Evolutionary conservation across 495 filamentous ascomycete species (phyloP).

Genomic region (Physcia stellaris): DNA sequence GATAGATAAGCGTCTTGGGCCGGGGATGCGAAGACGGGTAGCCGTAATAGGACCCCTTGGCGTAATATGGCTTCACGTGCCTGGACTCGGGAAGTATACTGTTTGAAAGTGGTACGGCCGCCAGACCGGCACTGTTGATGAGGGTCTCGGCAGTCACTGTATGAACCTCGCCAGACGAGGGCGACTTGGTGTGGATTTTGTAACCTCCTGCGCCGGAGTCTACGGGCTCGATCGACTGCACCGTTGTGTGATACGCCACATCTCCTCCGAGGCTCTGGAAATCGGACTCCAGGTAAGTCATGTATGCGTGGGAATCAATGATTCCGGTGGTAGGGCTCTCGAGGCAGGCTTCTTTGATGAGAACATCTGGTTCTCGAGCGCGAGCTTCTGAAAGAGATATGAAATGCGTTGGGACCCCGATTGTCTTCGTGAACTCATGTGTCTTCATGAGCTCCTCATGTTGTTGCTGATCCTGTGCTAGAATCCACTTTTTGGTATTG

Average conservation of each 20-base stretch:
- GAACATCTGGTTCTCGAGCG: constrained; percentile 58
- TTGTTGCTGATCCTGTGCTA: constrained; percentile 67
- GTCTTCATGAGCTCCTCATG: constrained; percentile 49
- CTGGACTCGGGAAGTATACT: constrained; percentile 53
- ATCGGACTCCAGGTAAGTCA: constrained; percentile 62
- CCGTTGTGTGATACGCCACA: constrained; percentile 47
- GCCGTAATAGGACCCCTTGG: constrained; percentile 92
- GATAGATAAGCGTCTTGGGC: constrained; percentile 72
- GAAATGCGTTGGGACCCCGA: constrained; percentile 64
- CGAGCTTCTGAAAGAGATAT: constrained; percentile 45
- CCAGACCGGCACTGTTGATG: constrained; percentile 76
- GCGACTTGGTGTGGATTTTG: constrained; percentile 34
- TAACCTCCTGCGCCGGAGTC: constrained; percentile 35
- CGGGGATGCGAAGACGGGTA: constrained; percentile 52
- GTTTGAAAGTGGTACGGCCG: constrained; percentile 65
- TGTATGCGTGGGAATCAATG: constrained; percentile 72
- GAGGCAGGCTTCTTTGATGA: constrained; percentile 54
- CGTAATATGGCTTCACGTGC: constrained; percentile 55
- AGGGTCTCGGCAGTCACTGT: constrained; percentile 59
- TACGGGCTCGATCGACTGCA: constrained; percentile 44
- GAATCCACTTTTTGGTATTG: constrained; percentile 85
- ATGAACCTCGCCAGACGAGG: constrained; percentile 30
- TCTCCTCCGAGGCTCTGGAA: constrained; percentile 70
- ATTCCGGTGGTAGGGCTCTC: constrained; percentile 82
- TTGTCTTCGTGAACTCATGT: constrained; percentile 47